phyloP scores from a whole-genome alignment of 2,329 filamentous ascomycete genomes.

The Lanzia echinophila region DNA sequence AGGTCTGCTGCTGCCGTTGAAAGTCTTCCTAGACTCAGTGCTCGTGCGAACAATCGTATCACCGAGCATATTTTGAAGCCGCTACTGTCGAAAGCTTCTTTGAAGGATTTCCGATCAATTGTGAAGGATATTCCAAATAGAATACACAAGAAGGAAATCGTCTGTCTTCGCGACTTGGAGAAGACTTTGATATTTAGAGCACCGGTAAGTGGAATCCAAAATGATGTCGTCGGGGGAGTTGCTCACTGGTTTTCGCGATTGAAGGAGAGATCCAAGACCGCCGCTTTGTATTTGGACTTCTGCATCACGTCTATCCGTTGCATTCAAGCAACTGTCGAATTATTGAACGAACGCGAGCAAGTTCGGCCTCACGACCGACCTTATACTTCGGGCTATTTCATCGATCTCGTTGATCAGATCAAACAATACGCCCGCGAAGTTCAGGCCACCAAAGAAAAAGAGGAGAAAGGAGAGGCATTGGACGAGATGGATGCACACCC shows the following conservation, averaged over 20 bases:
- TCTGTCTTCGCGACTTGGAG: slow-evolving; percentile 87
- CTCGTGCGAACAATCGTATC: slow-evolving; percentile 68
- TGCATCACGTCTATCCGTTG: slow-evolving; percentile 86
- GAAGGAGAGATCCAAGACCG: slow-evolving; percentile 72
- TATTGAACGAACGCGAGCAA: slow-evolving; percentile 80
- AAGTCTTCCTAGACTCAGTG: slow-evolving; percentile 56
- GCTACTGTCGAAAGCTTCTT: slow-evolving; percentile 62
- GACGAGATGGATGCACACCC: slow-evolving; percentile 52
- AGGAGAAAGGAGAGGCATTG: slow-evolving; percentile 46
- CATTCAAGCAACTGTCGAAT: slow-evolving; percentile 82
- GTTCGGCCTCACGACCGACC: slow-evolving; percentile 77
- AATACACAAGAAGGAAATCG: slow-evolving; percentile 78
- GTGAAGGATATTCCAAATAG: slow-evolving; percentile 71
- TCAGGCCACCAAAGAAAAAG: slow-evolving; percentile 63
- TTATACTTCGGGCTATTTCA: slow-evolving; percentile 94
- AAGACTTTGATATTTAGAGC: slow-evolving; percentile 88
- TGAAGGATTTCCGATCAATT: slow-evolving; percentile 76
- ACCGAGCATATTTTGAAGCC: slow-evolving; percentile 72
- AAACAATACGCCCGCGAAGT: slow-evolving; percentile 82
- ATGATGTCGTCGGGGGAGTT: slow-evolving; percentile 55
- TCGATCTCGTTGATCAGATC: slow-evolving; percentile 93
- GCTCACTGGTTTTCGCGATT: slow-evolving; percentile 59
- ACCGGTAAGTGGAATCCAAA: slow-evolving; percentile 71
- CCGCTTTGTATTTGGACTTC: slow-evolving; percentile 72
- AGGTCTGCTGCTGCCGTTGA: slow-evolving; percentile 47